Evolutionary conservation across 2,329 filamentous ascomycete species (phyloP).

Genomic region (Xylaria sp.): DNA sequence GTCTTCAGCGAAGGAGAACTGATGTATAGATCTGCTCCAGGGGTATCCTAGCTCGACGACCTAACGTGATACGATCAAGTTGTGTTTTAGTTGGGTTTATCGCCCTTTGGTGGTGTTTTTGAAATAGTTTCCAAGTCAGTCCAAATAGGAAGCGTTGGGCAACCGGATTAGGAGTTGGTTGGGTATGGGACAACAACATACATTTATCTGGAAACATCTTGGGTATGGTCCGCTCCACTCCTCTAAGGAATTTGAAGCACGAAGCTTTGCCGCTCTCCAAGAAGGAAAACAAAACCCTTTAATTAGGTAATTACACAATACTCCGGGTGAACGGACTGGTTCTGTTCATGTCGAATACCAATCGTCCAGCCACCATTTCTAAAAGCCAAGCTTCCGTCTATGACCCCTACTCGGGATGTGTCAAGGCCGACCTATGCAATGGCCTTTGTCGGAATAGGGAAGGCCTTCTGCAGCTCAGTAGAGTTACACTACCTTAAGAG

Average conservation of each 20-base stretch:
- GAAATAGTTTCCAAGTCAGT: constrained; percentile 1
- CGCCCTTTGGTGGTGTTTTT: neutral
- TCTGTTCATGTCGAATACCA: constrained; percentile 11
- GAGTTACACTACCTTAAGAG: neutral
- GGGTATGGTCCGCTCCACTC: neutral
- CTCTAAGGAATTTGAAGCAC: constrained; percentile 8
- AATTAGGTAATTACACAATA: constrained; percentile 19
- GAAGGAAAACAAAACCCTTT: neutral
- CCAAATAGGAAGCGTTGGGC: neutral
- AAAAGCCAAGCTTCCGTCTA: constrained; percentile 1
- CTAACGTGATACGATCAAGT: neutral
- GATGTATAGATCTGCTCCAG: neutral
- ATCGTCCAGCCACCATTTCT: constrained; percentile 18
- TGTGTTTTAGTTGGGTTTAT: neutral
- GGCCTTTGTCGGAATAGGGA: constrained; percentile 20
- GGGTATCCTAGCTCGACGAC: neutral
- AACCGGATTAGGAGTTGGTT: constrained; percentile 2
- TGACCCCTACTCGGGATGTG: neutral
- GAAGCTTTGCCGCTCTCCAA: neutral
- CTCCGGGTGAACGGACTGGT: constrained; percentile 11
- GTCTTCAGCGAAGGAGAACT: neutral
- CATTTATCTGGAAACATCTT: neutral
- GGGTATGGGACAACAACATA: neutral
- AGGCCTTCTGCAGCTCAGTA: neutral
- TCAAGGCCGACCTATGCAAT: constrained; percentile 17